phyloP scores from a whole-genome alignment of 2,329 filamentous ascomycete genomes.

The Fusarium agapanthi region DNA sequence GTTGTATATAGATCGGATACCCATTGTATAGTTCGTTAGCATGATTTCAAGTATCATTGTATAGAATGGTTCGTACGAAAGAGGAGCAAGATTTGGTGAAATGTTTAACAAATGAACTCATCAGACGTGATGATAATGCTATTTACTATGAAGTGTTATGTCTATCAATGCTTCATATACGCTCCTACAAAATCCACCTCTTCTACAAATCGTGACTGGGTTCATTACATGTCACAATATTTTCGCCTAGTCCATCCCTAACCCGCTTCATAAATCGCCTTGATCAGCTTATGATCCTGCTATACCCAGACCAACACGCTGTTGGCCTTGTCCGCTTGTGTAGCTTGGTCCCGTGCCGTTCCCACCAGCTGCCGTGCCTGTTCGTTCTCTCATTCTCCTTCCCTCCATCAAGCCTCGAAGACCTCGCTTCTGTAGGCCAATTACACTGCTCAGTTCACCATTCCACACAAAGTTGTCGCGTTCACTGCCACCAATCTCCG shows the following conservation, averaged over 20 bases:
- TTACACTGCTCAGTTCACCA: slow-evolving; percentile 85
- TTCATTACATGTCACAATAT: slow-evolving; percentile 38
- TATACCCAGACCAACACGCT: slow-evolving; percentile 63
- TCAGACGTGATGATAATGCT: slow-evolving; percentile 16
- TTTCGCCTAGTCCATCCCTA: slow-evolving; percentile 22
- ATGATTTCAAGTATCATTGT: neutral
- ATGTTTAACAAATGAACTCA: neutral
- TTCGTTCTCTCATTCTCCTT: slow-evolving; percentile 80
- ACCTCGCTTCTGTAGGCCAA: slow-evolving; percentile 93
- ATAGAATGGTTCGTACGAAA: neutral
- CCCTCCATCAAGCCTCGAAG: slow-evolving; percentile 95
- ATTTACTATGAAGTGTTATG: slow-evolving; percentile 25
- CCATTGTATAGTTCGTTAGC: neutral
- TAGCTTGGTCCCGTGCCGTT: slow-evolving; percentile 29
- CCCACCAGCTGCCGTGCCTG: slow-evolving; percentile 55
- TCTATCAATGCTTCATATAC: slow-evolving; percentile 27
- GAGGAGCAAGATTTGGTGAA: neutral
- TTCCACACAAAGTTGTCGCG: slow-evolving; percentile 72
- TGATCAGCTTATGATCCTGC: slow-evolving; percentile 51
- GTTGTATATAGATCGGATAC: slow-evolving; percentile 1
- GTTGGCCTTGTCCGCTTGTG: slow-evolving; percentile 40
- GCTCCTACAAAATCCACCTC: slow-evolving; percentile 29
- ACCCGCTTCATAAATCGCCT: neutral
- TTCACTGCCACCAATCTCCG: slow-evolving; percentile 60
- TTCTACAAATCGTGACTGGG: slow-evolving; percentile 32